These are phyloP conservation scores for Physcomitrellopsis africana DNA, from an alignment of 225 moss, liverwort and hornwort genomes.

Conservation along the genomic window DNA sequence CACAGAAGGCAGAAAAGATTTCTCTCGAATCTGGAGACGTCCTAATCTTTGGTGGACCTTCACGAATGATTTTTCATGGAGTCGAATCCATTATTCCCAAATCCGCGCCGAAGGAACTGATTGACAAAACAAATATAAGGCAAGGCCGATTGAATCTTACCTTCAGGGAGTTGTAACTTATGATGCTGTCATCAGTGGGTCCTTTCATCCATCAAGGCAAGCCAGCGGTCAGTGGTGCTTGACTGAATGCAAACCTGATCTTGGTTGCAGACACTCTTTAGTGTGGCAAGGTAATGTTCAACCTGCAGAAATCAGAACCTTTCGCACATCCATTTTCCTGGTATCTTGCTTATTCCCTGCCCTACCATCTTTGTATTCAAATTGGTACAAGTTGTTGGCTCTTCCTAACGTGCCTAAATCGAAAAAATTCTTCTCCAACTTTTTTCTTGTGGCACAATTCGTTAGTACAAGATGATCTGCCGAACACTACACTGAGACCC, in stretches of 20 bases:
- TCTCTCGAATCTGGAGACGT: conserved; percentile 93
- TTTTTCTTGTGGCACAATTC: no score
- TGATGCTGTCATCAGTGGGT: background rate
- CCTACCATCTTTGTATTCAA: no score
- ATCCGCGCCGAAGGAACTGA: conserved; percentile 66
- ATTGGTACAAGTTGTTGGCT: no score
- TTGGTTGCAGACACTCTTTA: background rate
- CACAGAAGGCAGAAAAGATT: conserved; percentile 59
- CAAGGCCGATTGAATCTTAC: conserved; percentile 90
- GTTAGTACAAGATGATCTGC: no score
- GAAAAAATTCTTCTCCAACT: no score
- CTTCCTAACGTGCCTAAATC: no score
- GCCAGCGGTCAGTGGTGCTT: background rate
- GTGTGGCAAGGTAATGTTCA: background rate
- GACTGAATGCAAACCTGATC: background rate
- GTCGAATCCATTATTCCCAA: conserved; percentile 62
- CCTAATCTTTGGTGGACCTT: conserved; percentile 83
- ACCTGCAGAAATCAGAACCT: no score
- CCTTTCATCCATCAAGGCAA: conserved; percentile 13
- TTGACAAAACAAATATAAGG: conserved; percentile 67
- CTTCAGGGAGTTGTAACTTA: conserved; percentile 68
- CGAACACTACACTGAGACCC: no score
- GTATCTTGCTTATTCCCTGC: no score
- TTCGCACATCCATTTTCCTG: no score
- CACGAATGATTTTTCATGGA: conserved; percentile 87